These are phyloP conservation scores for Coemansia sp. DNA, from an alignment of 192 early-diverging fungal species.

Conservation along the genomic window DNA sequence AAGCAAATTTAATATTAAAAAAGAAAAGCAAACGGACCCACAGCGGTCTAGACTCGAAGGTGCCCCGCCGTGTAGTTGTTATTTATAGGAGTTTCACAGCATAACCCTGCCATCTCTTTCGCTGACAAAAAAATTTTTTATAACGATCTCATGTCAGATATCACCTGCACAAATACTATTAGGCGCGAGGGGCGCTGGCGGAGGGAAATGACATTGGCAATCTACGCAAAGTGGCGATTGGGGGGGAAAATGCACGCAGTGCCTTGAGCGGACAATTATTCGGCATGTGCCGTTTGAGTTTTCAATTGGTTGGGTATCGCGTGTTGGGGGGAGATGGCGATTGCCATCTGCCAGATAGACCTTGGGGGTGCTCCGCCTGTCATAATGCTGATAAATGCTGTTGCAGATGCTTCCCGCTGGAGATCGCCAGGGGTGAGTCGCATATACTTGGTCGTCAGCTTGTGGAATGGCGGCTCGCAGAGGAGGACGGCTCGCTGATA, in stretches of 20 bases:
- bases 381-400: background rate
- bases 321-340: background rate
- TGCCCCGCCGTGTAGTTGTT: background rate
- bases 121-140: background rate
- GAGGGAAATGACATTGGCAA: background rate
- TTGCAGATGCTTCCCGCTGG: background rate
- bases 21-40: background rate
- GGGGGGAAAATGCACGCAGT: background rate
- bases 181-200: background rate
- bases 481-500: background rate
- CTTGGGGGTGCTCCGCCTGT: background rate
- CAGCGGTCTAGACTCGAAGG: constrained; percentile 4
- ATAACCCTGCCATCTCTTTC: background rate
- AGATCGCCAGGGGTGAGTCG: background rate
- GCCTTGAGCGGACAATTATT: background rate
- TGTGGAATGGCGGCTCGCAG: background rate
- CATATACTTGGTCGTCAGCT: background rate
- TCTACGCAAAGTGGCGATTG: background rate
- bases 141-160: background rate
- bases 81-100: background rate
- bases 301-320: background rate
- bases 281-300: background rate
- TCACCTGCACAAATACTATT: background rate
- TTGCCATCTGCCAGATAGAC: background rate
- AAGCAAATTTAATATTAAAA: background rate